A percentile compares a stretch with the other conserved stretches of the same genome.
These are phyloP conservation scores for Zygosaccharomyces pseudorouxii DNA, from an alignment of 805 yeast species.

Conservation along the genomic window DNA sequence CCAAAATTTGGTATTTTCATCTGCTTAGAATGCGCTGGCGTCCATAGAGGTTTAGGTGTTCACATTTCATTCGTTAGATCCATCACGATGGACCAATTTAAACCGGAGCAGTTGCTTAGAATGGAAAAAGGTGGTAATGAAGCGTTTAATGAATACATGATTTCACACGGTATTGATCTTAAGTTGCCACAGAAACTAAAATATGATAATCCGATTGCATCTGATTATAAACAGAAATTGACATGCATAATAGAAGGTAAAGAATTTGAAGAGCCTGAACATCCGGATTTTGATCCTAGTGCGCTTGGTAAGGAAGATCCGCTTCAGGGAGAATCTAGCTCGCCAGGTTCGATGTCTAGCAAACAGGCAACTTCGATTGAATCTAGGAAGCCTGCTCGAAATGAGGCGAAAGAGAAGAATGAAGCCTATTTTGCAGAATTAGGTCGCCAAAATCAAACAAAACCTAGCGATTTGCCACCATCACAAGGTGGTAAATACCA, in stretches of 20 bases:
- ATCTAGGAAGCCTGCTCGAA: constrained; percentile 40
- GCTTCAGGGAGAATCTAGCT: constrained; percentile 6
- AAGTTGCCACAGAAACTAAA: constrained; percentile 62
- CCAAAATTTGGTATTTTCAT: constrained; percentile 97
- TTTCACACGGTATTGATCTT: constrained; percentile 63
- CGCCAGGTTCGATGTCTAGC: constrained; percentile 1
- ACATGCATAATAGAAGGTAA: constrained; percentile 70
- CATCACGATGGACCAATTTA: constrained; percentile 98
- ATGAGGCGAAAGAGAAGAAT: constrained; percentile 51
- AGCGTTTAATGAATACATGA: constrained; percentile 63
- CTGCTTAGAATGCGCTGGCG: constrained; percentile 96
- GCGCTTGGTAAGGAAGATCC: constrained; percentile 6
- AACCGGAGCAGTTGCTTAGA: constrained; percentile 79
- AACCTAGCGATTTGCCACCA: constrained; percentile 81
- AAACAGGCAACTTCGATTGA: constrained; percentile 30
- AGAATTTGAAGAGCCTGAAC: constrained; percentile 64
- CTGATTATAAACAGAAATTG: constrained; percentile 81
- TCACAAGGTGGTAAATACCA: constrained; percentile 90
- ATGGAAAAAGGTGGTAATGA: constrained; percentile 96
- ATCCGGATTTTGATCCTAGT: constrained; percentile 38
- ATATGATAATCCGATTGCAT: constrained; percentile 89
- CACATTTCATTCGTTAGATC: constrained; percentile 95
- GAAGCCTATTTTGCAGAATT: constrained; percentile 78
- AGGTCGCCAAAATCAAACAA: constrained; percentile 63
- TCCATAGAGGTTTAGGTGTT: constrained; percentile 93